Conservation (phyloP, 345 rosid species). For the Syzygium grande region DNA sequence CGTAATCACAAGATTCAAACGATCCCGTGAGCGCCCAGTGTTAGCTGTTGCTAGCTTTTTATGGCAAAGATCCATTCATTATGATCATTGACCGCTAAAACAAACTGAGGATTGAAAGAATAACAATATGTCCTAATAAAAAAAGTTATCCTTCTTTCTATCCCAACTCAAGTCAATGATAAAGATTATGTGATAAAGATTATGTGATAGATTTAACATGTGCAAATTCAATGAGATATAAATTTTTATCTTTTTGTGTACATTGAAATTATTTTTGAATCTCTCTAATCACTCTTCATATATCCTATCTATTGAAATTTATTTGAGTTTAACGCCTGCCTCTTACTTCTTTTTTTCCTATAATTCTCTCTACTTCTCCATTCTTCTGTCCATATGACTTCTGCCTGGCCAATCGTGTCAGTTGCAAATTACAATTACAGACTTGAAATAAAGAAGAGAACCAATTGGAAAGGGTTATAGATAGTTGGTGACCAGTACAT, state of each 20-base stretch:
- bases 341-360: neutral
- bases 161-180: neutral
- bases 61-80: neutral
- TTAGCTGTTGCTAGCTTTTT: neutral
- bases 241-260: neutral
- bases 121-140: neutral
- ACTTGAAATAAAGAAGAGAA: neutral
- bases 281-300: neutral
- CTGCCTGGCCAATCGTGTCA: neutral
- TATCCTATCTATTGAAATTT: neutral
- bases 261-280: neutral
- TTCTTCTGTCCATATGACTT: neutral
- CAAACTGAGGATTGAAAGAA: neutral
- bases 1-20: neutral
- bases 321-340: neutral
- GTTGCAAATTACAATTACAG: neutral
- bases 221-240: neutral
- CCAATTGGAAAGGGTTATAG: neutral
- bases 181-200: neutral
- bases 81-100: neutral
- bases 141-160: neutral
- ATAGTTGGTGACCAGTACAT: neutral
- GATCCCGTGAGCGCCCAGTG: neutral
- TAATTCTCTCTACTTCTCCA: neutral
- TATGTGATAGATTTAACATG: neutral